Base-by-base conservation (phyloP, 2,329 filamentous ascomycete species). In the Mycocentrospora acerina region DNA sequence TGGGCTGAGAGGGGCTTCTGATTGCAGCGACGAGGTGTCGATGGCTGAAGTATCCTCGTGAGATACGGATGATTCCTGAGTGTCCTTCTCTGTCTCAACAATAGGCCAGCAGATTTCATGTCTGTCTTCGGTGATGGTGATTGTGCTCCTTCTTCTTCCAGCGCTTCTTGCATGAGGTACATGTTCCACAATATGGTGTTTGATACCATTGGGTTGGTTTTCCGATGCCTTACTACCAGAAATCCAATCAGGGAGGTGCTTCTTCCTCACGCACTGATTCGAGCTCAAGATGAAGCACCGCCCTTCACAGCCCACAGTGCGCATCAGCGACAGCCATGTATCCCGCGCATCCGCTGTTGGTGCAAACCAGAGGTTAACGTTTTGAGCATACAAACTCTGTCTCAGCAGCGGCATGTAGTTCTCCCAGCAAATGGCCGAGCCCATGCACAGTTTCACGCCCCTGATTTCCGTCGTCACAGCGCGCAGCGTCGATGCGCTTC, bases 361-460 rank as follows among this genome's bases (percentile, higher is more conserved):
- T 0, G 90, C 90, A 2, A 96, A 80, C 68, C 91, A 96, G 10
- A 96, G 71, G 64, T 95, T 95, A 57, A 96, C 82, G 60, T 95
- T 95, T 67, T 96, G 91, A 2, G 81, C 78, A 66, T 96, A 97
- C 25, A 96, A 75, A 12, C 82, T 78, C 62, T 95, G 86, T 13
- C 91, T 80, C 7, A 96, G 74, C 13, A 96, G 72, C 0, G 90
- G 90, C 90, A 95, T 96, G 71, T 91, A 95, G 66, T 88, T 95
- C 67, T 97, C 90, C 90, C 90, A 96, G 74, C 90, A 95, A 51
- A 97, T 94, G 3, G 90, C 91, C 3, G 86, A 83, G 0, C 85
- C 90, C 43, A 96, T 78, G 40, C 88, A 91, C 44, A 96, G 70
- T 48, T 81, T 82, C 2, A 90, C 80, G 33, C 88, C 89, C 44